Evolutionary conservation across 345 rosid species (phyloP), one percentile per base, ranked within the genome.

Genomic region (Hypericum androsaemum): DNA sequence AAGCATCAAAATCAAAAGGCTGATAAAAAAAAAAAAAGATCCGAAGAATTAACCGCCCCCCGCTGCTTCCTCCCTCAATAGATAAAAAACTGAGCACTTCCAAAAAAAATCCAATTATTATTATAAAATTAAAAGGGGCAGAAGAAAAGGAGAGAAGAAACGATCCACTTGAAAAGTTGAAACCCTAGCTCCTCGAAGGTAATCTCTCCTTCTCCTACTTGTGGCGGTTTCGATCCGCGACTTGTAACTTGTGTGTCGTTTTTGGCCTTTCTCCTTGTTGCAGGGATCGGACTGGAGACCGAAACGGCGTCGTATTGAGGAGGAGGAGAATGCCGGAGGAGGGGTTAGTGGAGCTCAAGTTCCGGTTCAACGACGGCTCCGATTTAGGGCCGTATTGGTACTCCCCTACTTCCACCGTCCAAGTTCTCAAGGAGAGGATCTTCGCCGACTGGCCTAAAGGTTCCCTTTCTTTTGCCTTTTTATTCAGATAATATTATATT

Each of bases 361-460:
- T 92, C 67, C 78, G 96, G 59, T 65, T 92, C 67, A 82, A 80
- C 44, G 98, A 92, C 66, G 96, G 96, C 65, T 77, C 96, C 2
- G 88, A 88, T 73, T 78, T 88, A 38, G 98, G 98, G 48, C 98
- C 96, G 9, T 85, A 88, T 61, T 71, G 71, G 45, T 85, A 88
- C 74, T 80, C 88, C 0, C 80, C 90, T 10, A 63, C 89, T 0
- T 78, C 96, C 1, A 81, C 95, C 3, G 87, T 92, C 8, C 71
- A 81, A 61, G 68, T 71, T 73, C 88, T 92, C 43, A 88, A 85
- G 77, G 89, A 88, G 57, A 68, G 90, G 59, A 77, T 92, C 32
- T 71, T 88, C 50, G 64, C 87, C 12, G 86, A 87, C 17, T 92
- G 98, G 98, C 96, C 95, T 0, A 83, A 77, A 78, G 98, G 98